Base-by-base conservation (phyloP, 805 yeast genomes). In the Hanseniaspora taiwanica region DNA sequence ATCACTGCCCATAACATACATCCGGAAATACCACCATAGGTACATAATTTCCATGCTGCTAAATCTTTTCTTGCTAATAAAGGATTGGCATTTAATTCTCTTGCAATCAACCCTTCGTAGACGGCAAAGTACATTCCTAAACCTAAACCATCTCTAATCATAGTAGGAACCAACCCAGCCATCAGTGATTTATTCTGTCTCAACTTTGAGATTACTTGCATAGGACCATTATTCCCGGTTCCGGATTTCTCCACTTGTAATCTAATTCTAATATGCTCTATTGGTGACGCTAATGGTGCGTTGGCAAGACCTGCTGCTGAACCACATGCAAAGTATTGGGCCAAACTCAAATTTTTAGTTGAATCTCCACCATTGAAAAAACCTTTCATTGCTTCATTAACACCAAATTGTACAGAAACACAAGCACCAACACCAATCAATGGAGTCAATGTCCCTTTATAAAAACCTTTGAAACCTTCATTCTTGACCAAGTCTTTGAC, bases 401-500 rank as follows among this genome's bases (percentile, higher is more conserved):
- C 94, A 36, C 95, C 91, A 55, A 91, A 91, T 61, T 91, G 98
- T 32, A 89, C 82, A 7, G 95, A 83, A 10, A 91, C 96, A 68
- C 96, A 87, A 0, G 94, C 95, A 39, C 98, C 98, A n/a, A 89
- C 84, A 10, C 98, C 98, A 27, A 89, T 59, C 50, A 91, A 67
- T 17, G 98, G 98, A 1, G 96, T 87, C 50, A 86, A 53, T 1
- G 96, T 86, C 27, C 98, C 98, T 60, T 93, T 78, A 59, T 91
- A 91, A 54, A 91, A 84, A 0, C 93, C 98, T 27, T 64, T 43
- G 6, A 78, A 71, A 2, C 98, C 98, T 60, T 91, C 98, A 43
- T 81, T 77, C 32, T 68, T 66, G 29, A 89, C 35, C 41, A 91
- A 66, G 49, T 76, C 70, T 53, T 72, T 71, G 17, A 86, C 76